Evolutionary conservation across 139 green algal species (phyloP).

Genomic region (Micractinium conductrix): DNA sequence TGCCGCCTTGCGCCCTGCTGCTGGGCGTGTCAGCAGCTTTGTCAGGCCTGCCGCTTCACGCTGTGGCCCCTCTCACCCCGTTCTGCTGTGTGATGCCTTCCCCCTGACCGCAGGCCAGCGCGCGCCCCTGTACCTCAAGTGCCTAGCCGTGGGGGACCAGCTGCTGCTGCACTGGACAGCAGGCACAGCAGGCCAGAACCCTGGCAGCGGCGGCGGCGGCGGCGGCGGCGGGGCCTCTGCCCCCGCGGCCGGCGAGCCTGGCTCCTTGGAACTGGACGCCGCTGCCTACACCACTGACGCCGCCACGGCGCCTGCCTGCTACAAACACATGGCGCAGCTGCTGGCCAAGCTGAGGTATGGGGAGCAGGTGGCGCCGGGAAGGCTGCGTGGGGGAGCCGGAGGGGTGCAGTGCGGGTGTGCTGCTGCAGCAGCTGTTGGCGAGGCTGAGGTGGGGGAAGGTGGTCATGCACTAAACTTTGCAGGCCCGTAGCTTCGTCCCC

Average conservation of each 20-base stretch:
- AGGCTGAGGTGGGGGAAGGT: neutral
- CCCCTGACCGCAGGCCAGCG: constrained; percentile 16
- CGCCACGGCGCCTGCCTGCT: constrained; percentile 15
- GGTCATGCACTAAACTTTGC: neutral
- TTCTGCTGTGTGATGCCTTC: neutral
- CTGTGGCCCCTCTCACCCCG: neutral
- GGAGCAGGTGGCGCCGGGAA: neutral
- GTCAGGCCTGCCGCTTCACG: too few relatives aligned
- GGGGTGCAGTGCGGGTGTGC: neutral
- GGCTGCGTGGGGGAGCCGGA: too few relatives aligned
- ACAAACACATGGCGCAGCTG: constrained; percentile 43
- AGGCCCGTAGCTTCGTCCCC: too few relatives aligned
- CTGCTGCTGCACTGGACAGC: constrained; percentile 54
- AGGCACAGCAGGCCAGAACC: neutral
- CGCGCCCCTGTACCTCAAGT: constrained; percentile 45
- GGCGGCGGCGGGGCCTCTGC: too few relatives aligned
- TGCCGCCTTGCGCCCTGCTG: too few relatives aligned
- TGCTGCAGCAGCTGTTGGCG: too few relatives aligned
- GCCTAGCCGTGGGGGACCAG: constrained; percentile 12
- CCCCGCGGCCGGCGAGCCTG: too few relatives aligned
- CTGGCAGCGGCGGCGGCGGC: neutral
- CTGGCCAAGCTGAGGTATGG: constrained; percentile 37
- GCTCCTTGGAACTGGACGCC: constrained; percentile 39
- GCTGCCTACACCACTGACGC: constrained; percentile 37
- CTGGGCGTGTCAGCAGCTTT: too few relatives aligned